phyloP scores from a whole-genome alignment of 2,329 filamentous ascomycete genomes.

The Cordyceps militaris region DNA sequence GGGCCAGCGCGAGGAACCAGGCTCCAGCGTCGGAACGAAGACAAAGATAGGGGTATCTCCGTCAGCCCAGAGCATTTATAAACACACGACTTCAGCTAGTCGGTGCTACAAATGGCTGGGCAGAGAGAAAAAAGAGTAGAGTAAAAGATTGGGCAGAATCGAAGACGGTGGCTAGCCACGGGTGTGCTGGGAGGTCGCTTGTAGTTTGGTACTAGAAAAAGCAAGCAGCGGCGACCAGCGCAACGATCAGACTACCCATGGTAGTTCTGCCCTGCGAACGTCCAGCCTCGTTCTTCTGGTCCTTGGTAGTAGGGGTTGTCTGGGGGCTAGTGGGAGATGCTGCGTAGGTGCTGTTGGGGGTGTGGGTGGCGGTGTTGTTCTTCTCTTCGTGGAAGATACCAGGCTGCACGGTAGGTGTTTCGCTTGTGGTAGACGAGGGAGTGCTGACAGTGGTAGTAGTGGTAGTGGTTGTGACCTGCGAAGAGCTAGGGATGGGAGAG shows the following conservation, averaged over 20 bases:
- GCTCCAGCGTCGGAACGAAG: conserved; percentile 1
- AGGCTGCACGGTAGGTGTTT: conserved; percentile 27
- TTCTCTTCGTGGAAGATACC: conserved; percentile 50
- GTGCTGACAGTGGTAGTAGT: conserved; percentile 15
- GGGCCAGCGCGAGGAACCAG: not conserved
- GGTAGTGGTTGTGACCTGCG: conserved; percentile 6
- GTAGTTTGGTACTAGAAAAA: conserved; percentile 31
- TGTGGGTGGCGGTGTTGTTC: conserved; percentile 31
- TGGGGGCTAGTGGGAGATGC: conserved; percentile 21
- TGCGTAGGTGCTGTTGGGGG: conserved; percentile 14
- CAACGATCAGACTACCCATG: conserved; percentile 47
- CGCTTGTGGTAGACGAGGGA: conserved; percentile 17
- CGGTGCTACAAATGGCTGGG: not conserved
- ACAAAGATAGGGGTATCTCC: not conserved
- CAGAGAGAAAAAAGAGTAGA: conserved; percentile 14
- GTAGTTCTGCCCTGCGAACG: conserved; percentile 43
- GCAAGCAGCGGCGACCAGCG: conserved; percentile 46
- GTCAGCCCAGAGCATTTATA: not conserved
- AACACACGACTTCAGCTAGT: conserved; percentile 1
- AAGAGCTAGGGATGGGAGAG: conserved; percentile 13
- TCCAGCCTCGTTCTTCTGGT: conserved; percentile 38
- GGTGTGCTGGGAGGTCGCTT: conserved; percentile 3
- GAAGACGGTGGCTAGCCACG: conserved; percentile 3
- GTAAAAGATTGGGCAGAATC: conserved; percentile 15
- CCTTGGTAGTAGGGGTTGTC: conserved; percentile 26